Percentiles rank a stretch among this genome's conserved stretches.
Conservation (phyloP, 495 filamentous ascomycete species). For the Cercophora samala region DNA sequence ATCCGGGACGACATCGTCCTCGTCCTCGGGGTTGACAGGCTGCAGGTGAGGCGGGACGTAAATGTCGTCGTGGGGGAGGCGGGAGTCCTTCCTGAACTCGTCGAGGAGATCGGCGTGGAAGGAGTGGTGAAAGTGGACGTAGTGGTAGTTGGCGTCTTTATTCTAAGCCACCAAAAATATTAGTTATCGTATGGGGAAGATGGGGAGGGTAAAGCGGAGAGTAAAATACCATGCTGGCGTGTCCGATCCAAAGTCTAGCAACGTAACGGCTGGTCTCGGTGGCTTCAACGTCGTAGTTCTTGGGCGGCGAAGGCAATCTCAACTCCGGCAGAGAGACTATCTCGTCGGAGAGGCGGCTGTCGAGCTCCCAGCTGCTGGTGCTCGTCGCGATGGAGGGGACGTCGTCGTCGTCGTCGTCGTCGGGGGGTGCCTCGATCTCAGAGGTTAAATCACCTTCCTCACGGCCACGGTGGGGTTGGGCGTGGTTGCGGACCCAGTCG, state of each 20-base stretch:
- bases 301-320: too few relatives aligned
- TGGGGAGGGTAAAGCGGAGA: too few relatives aligned
- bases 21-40: conserved; percentile 93
- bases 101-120: conserved; percentile 89
- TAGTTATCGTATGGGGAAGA: neutral
- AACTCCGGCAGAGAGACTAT: too few relatives aligned
- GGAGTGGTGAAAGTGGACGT: conserved; percentile 80
- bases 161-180: conserved; percentile 47
- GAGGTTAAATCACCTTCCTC: neutral
- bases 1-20: conserved; percentile 95
- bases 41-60: conserved; percentile 86
- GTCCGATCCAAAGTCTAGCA: neutral
- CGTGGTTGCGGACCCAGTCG: neutral
- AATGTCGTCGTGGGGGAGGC: conserved; percentile 71
- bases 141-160: conserved; percentile 84
- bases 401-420: too few relatives aligned
- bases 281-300: neutral
- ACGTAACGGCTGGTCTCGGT: neutral
- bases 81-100: conserved; percentile 67
- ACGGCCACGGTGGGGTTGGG: neutral
- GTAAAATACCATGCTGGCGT: neutral
- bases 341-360: neutral
- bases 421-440: neutral
- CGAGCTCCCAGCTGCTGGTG: neutral
- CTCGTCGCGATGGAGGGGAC: neutral